These are phyloP conservation scores for Dorcoceras hygrometricum DNA, from an alignment of 257 asterid genomes.

Conservation along the genomic window DNA sequence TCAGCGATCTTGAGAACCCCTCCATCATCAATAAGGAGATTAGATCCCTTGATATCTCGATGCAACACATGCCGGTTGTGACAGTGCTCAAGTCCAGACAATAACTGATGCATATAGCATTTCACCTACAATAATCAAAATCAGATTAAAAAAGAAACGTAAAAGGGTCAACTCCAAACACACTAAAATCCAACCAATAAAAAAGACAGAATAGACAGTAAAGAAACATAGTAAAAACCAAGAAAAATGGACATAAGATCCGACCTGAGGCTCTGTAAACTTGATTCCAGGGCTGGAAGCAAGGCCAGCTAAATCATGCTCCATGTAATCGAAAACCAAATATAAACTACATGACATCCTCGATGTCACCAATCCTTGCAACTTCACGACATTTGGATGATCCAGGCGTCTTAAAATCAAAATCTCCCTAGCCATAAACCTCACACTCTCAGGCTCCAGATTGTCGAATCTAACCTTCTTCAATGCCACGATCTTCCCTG, in stretches of 20 bases:
- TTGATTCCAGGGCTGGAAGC: constrained; percentile 72
- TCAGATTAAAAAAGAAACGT: constrained; percentile 25
- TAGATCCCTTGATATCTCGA: constrained; percentile 88
- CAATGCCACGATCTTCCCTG: constrained; percentile 68
- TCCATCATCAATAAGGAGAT: constrained; percentile 67
- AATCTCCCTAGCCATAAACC: constrained; percentile 91
- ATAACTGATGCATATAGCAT: constrained; percentile 73
- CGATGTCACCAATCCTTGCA: constrained; percentile 81
- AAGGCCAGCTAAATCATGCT: constrained; percentile 84
- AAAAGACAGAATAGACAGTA: constrained; percentile 2
- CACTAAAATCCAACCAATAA: background rate
- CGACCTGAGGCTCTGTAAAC: constrained; percentile 80
- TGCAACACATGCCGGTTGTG: constrained; percentile 73
- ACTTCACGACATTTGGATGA: constrained; percentile 79
- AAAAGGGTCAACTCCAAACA: constrained; percentile 21
- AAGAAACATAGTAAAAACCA: background rate
- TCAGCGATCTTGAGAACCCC: constrained; percentile 86
- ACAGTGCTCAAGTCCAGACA: constrained; percentile 89
- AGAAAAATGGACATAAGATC: background rate
- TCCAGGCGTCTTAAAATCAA: constrained; percentile 80
- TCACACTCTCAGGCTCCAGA: constrained; percentile 89
- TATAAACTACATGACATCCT: constrained; percentile 90
- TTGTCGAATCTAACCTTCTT: constrained; percentile 88
- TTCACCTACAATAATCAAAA: constrained; percentile 44
- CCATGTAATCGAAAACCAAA: constrained; percentile 81